phyloP scores from a whole-genome alignment of 306 rosid species.

The Gillenia trifoliata region DNA sequence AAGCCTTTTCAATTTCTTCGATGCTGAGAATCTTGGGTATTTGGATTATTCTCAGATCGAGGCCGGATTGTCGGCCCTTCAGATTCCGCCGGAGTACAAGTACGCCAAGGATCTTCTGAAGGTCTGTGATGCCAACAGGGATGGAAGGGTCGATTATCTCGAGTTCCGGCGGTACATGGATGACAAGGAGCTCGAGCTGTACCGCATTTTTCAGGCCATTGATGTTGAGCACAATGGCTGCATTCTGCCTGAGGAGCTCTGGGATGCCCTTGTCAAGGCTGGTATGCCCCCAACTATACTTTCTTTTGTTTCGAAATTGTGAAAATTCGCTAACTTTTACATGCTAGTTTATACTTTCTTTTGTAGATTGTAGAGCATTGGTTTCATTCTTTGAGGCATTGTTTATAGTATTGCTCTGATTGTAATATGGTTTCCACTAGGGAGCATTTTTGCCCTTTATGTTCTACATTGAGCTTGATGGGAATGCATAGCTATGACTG shows the following conservation, averaged over 20 bases:
- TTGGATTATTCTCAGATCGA: slow-evolving; percentile 68
- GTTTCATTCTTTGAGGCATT: not conserved
- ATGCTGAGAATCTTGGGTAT: slow-evolving; percentile 56
- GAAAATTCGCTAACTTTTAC: not conserved
- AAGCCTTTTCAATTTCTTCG: slow-evolving; percentile 68
- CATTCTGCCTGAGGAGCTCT: slow-evolving; percentile 90
- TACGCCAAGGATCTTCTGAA: slow-evolving; percentile 76
- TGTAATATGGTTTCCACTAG: not conserved
- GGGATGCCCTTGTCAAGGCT: slow-evolving; percentile 89
- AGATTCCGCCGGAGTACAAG: slow-evolving; percentile 78
- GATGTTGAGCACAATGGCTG: slow-evolving; percentile 90
- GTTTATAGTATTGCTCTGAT: not conserved
- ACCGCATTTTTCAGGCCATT: slow-evolving; percentile 85
- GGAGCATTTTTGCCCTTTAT: not conserved
- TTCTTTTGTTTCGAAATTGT: not conserved
- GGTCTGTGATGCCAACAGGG: slow-evolving; percentile 73
- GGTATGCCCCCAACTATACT: slow-evolving; percentile 35
- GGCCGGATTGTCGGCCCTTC: slow-evolving; percentile 74
- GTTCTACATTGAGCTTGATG: not conserved
- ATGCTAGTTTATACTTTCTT: not conserved
- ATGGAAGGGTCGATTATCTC: slow-evolving; percentile 65
- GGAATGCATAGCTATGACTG: not conserved
- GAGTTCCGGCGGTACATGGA: slow-evolving; percentile 90
- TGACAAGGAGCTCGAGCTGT: slow-evolving; percentile 88
- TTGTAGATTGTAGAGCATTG: not conserved